Evolutionary conservation across 257 asterid genomes (phyloP), one percentile per base, ranked within the genome.

Genomic region (Leptodermis oblonga): DNA sequence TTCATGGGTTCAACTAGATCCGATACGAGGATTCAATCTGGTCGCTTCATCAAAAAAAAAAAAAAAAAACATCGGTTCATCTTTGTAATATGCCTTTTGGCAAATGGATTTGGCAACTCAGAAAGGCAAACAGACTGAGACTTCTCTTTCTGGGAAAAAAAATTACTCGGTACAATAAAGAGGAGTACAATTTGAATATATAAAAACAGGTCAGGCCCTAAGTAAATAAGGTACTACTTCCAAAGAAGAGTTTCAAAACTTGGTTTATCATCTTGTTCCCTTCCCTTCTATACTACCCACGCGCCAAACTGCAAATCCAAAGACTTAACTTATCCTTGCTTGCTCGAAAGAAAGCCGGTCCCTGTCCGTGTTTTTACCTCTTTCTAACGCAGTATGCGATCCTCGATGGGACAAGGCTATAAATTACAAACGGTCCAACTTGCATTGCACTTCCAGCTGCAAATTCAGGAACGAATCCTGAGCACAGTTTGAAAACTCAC

Each of bases 401-500:
- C 46, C n/a, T 0, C n/a, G n/a, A 25, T 0, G 3, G 45, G 43
- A 17, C 14, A 25, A 17, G 65, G 65, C 14, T 22, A 18, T 51
- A 15, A 7, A 6, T 51, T 9, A 49, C 39, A 43, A 42, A 22
- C 25, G 31, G 48, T n/a, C 22, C 31, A 53, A 53, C 34, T 23
- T 34, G 13, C 20, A 28, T 3, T 9, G 12, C 55, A 61, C 23
- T 25, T 30, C 20, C 43, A 34, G 43, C 33, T 20, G 54, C 25
- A 33, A 45, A 22, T 30, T 22, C 4, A 4, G 71, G 20, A 39
- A 37, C 25, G 3, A 70, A 8, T 48, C 58, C 46, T 52, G 51
- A 39, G 0, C 7, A 7, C 5, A 11, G 14, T n/a, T 28, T 48
- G 23, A 53, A 39, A 42, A 55, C 51, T 78, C 69, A 79, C 73